These are phyloP conservation scores for Xylaria sp. DNA, from an alignment of 2,329 filamentous ascomycete genomes.

Conservation along the genomic window DNA sequence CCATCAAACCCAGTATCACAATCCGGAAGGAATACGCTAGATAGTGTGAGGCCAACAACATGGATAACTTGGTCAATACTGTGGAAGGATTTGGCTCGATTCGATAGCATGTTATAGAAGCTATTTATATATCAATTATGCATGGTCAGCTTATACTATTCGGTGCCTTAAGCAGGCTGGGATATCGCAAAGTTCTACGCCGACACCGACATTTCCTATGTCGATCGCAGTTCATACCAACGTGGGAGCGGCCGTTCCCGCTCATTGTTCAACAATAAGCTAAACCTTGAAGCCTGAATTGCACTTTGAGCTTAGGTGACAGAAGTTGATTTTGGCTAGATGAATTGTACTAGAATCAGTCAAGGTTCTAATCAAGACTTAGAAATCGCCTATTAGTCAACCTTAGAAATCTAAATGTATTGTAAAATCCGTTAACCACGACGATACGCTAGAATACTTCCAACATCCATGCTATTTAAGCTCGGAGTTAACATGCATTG, in stretches of 20 bases:
- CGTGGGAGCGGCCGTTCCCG: neutral
- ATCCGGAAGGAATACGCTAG: conserved; percentile 7
- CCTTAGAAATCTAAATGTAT: neutral
- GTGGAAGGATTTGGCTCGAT: neutral
- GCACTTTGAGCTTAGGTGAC: neutral
- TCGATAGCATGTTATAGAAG: neutral
- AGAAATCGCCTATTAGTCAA: neutral
- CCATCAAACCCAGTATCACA: neutral
- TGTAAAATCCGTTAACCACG: neutral
- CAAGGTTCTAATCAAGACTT: neutral
- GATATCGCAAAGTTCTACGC: neutral
- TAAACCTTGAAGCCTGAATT: neutral
- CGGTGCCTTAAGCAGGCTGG: neutral
- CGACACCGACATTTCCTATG: neutral
- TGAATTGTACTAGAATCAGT: neutral
- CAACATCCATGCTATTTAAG: neutral
- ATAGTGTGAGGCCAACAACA: conserved; percentile 5
- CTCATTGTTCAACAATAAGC: neutral
- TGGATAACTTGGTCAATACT: neutral
- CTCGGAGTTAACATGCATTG: neutral
- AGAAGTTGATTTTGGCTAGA: neutral
- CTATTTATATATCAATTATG: neutral
- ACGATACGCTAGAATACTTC: neutral
- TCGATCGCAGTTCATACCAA: neutral
- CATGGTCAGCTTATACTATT: neutral